phyloP scores from a whole-genome alignment of 768 basidiomycete genomes.

The Leccinum subtestaceum region DNA sequence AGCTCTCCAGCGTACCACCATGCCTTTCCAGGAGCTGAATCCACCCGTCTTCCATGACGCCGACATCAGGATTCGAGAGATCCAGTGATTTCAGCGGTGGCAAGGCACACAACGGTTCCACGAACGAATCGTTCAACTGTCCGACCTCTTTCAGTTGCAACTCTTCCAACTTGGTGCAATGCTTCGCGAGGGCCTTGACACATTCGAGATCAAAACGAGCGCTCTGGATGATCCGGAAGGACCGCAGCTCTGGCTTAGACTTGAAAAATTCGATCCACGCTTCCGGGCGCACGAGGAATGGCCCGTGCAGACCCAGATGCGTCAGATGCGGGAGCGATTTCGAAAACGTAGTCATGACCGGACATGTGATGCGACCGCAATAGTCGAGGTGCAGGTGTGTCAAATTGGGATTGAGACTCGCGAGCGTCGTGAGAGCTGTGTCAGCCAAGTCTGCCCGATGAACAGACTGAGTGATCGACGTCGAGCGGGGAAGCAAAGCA shows the following conservation, averaged over 20 bases:
- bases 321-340: slow-evolving; percentile 62
- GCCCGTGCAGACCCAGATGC: slow-evolving; percentile 79
- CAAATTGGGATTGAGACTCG: slow-evolving; percentile 81
- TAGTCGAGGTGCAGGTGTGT: slow-evolving; percentile 75
- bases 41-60: slow-evolving; percentile 55
- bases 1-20: slow-evolving; percentile 52
- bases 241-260: slow-evolving; percentile 57
- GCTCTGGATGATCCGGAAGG: slow-evolving; percentile 80
- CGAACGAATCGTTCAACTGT: slow-evolving; percentile 61
- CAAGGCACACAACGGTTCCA: slow-evolving; percentile 44
- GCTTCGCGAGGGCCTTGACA: slow-evolving; percentile 51
- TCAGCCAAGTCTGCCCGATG: slow-evolving; percentile 59
- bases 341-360: slow-evolving; percentile 57
- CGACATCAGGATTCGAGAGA: slow-evolving; percentile 58
- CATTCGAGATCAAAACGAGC: slow-evolving; percentile 81
- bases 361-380: slow-evolving; percentile 78
- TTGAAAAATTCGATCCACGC: slow-evolving; percentile 78
- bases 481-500: background rate
- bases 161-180: slow-evolving; percentile 54
- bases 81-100: slow-evolving; percentile 58
- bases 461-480: background rate
- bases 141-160: slow-evolving; percentile 81
- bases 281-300: slow-evolving; percentile 73
- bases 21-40: slow-evolving; percentile 52
- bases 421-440: slow-evolving; percentile 65